These are phyloP conservation scores for Macrocystidia cucumis DNA, from an alignment of 1,284 basidiomycete genomes.

Conservation along the genomic window DNA sequence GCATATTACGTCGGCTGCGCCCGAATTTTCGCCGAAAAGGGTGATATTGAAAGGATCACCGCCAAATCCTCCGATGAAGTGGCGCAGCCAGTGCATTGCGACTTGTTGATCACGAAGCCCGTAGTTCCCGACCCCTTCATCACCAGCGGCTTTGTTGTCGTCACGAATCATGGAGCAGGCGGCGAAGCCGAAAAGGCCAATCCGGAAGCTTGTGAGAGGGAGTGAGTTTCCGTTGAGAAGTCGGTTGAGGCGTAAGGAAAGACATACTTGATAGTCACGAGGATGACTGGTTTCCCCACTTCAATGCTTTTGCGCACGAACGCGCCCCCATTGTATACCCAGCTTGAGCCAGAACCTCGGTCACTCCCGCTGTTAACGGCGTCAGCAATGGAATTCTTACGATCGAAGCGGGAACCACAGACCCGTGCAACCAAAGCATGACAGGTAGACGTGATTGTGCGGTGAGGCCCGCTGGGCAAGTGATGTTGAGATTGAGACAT, in stretches of 20 bases:
- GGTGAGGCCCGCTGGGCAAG: constrained; percentile 50
- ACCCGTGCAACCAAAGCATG: constrained; percentile 80
- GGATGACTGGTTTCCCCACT: constrained; percentile 53
- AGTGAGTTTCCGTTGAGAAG: constrained; percentile 5
- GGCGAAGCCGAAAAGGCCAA: constrained; percentile 68
- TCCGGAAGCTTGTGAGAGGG: constrained; percentile 47
- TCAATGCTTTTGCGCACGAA: constrained; percentile 60
- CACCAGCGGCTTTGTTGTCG: constrained; percentile 54
- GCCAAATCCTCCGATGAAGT: constrained; percentile 60
- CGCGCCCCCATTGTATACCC: constrained; percentile 66
- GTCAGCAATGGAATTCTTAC: not conserved
- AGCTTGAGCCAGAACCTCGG: constrained; percentile 63
- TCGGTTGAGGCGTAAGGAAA: constrained; percentile 1
- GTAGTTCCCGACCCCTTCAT: constrained; percentile 71
- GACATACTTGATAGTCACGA: constrained; percentile 71
- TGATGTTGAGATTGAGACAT: constrained; percentile 71
- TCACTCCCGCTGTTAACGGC: constrained; percentile 49
- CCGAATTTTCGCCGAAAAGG: constrained; percentile 62
- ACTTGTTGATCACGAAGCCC: constrained; percentile 64
- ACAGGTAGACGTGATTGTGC: constrained; percentile 52
- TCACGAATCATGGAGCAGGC: constrained; percentile 54
- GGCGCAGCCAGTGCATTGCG: constrained; percentile 65
- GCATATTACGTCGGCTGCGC: constrained; percentile 65
- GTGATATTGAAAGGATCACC: constrained; percentile 67
- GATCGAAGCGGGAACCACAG: constrained; percentile 14